Base-by-base conservation (phyloP, 176 grass and related monocot genomes). In the Phragmites australis region DNA sequence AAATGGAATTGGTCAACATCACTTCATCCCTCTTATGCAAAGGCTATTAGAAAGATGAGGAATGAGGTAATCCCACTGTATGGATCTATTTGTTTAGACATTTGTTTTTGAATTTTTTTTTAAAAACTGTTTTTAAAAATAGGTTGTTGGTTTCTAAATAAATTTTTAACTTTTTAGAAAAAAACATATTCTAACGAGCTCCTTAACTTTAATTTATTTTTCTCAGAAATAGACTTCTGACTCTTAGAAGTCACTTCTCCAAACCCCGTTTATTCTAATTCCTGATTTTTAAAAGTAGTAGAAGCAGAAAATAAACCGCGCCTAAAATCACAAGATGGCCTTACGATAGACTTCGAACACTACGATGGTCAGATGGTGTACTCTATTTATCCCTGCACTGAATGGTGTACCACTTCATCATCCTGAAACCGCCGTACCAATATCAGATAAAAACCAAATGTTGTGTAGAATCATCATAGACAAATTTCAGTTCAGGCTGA, bases 381-480 rank as follows among this genome's bases (percentile, higher is more conserved):
- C 22, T 26, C 43, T 50, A 32, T 66, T 80, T 48, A 77, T 62
- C 31, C 61, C n/a, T 72, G 40, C 47, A 78, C 68, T 74, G 59
- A 19, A 59, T 31, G 46, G 40, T 39, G 4, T 74, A 49, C 50
- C 23, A 42, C 56, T 63, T 13, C 52, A 62, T 66, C 16, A 78
- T 40, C 53, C 58, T 60, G 51, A 59, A 60, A 67, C 18, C 81
- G 34, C 40, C 8, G 31, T 60, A 27, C 11, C 34, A 22, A 75
- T 13, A 60, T 76, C 4, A 32, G 74, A 72, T 52, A 21, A 43
- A 43, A 5, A 58, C n/a, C 29, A 49, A 22, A n/a, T 4, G 1
- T 16, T 19, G 19, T 8, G 16, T 17, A 69, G 15, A 75, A 31
- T 65, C 45, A 74, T 68, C 25, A 3, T 1, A 37, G 6, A 66